Base-by-base conservation (phyloP, 352 stramenopile species). In the Globisporangium cystogenes region DNA sequence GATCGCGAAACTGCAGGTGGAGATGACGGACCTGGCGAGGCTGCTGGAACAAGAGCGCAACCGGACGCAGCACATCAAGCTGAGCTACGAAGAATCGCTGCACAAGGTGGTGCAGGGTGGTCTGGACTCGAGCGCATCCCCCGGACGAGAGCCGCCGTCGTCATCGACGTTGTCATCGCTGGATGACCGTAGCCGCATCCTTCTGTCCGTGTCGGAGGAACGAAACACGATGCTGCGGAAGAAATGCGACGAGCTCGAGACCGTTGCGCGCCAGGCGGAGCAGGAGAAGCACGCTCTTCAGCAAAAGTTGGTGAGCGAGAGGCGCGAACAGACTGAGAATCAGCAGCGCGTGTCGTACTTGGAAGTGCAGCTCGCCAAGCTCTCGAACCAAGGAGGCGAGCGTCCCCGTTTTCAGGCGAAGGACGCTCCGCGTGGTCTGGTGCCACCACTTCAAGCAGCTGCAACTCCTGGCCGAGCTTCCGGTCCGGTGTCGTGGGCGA, bases 21-120 rank as follows among this genome's bases (percentile, higher is more conserved):
- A 88, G 51, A 75, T 90, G 54, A 67, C 46, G 11, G 82, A 94
- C 23, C 68, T 93, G 49, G 51, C 62, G 26, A 70, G 56, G 36
- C 57, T 73, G 42, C 63, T 94, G 18, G 77, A 92, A 50, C 75
- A 88, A 59, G 74, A 91, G 53, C 76, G 82, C 48, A 72, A 81
- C 31, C 75, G 85, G 54, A 76, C 76, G n/a, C 67, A 82, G 53
- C 81, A 88, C 59, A 80, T 92, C 44, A 92, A 90, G 54, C 67
- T 81, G 39, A 90, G 69, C 37, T 94, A 93, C 52, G 82, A 94
- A 55, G 82, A 94, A 46, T 88, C 83, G 15, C 50, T 94, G 24
- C 79, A 89, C 48, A 82, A 84, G 31, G 77, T 94, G 29, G 72
- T 90, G 16, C 74, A 74, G 31, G 64, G 67, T 41, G 50, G 70